Evolutionary conservation across 306 rosid species (phyloP).

Genomic region (Cucumis melo): DNA sequence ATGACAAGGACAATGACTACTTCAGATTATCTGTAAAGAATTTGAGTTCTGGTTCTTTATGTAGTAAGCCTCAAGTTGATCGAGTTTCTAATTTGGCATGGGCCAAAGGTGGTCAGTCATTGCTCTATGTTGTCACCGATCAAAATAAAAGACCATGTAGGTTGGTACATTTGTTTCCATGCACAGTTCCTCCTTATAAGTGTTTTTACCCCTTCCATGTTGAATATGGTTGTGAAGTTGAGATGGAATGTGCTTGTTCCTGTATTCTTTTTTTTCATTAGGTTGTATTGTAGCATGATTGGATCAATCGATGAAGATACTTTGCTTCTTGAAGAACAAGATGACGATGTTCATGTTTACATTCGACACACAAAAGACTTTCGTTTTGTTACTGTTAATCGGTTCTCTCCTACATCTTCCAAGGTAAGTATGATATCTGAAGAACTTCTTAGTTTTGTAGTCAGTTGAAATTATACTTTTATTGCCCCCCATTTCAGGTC

Average conservation of each 20-base stretch:
- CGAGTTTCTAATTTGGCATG: conserved; percentile 81
- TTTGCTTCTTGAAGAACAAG: conserved; percentile 66
- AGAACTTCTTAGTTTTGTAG: background rate
- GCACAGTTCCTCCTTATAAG: background rate
- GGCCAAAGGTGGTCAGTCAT: conserved; percentile 73
- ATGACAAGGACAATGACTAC: conserved; percentile 73
- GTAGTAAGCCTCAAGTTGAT: conserved; percentile 78
- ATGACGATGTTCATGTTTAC: conserved; percentile 46
- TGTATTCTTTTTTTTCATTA: conserved; percentile 4
- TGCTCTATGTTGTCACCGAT: conserved; percentile 84
- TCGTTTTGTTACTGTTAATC: conserved; percentile 55
- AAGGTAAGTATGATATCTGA: conserved; percentile 57
- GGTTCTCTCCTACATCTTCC: conserved; percentile 50
- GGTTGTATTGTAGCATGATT: conserved; percentile 69
- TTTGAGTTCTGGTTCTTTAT: conserved; percentile 79
- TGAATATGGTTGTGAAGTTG: background rate
- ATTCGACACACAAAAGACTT: conserved; percentile 75
- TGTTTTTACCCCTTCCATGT: background rate
- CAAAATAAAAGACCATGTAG: conserved; percentile 63
- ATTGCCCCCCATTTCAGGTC: conserved; percentile 50
- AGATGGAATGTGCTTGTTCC: background rate
- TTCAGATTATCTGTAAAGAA: conserved; percentile 76
- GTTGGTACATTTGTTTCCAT: conserved; percentile 19
- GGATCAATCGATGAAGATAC: conserved; percentile 84
- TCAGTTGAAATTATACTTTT: conserved; percentile 11